Base-by-base conservation (phyloP, 208 protist genomes). In the Trypanosoma brucei region DNA sequence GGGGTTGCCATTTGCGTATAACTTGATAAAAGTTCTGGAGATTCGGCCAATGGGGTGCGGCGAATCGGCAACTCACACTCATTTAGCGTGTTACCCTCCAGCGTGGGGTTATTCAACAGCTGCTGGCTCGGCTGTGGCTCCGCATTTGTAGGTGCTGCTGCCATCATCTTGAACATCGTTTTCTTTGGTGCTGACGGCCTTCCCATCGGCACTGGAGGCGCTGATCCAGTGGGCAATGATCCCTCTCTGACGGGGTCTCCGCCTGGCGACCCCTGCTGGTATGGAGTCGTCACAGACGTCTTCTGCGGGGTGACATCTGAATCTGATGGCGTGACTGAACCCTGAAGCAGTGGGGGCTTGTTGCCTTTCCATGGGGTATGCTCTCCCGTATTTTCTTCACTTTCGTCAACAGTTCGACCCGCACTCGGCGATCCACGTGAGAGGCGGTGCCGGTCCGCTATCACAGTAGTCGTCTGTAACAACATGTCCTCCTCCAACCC, bases 401-500 rank as follows among this genome's bases (percentile, higher is more conserved):
- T 42, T 2, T 69, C 70, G 5, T 64, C 56, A 63, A 69, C 59
- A 6, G 63, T 31, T 48, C 61, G 50, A 5, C 56, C 62, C 7
- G 64, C 55, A 42, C 22, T 46, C 11, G 14, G 11, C 52, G 68
- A 66, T 13, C 53, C 66, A 38, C 81, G 82, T 31, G 62, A 40
- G 5, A 85, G 75, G 8, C 78, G 79, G 35, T 82, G 63, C 37
- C 78, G 76, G 13, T 70, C 73, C 2, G 76, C 59, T 44, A 84
- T 73, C 8, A 36, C 71, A 38, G 81, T 74, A 59, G 72, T 78
- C 35, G 85, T 71, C 34, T 78, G 68, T 49, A 65, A 70, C 51
- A 94, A 60, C 62, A 79, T 72, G 44, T 56, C 64, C 66, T 65
- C 79, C 79, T 94, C 88, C 31, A 49, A 59, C 39, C 66, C 46